Evolutionary conservation across 129 eudicot genomes (phyloP).

Genomic region (Chrysanthemum lavandulifolium): DNA sequence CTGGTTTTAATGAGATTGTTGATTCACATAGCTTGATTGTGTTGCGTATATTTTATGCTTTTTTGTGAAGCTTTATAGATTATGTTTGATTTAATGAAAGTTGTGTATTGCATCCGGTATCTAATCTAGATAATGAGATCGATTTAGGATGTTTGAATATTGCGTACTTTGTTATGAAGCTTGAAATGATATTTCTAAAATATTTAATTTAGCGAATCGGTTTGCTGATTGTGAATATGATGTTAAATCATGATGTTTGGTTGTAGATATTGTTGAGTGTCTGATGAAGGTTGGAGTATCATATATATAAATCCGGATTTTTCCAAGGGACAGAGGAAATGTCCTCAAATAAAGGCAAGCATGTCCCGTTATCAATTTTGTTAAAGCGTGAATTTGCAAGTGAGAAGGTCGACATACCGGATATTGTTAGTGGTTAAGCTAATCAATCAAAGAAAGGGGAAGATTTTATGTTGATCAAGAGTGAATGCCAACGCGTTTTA

Average conservation of each 20-base stretch:
- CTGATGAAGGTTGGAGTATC: neutral
- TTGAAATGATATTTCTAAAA: too few relatives aligned
- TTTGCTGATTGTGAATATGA: neutral
- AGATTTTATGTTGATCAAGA: slow-evolving; percentile 73
- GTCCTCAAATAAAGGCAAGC: slow-evolving; percentile 74
- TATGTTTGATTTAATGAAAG: neutral
- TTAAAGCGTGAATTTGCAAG: slow-evolving; percentile 79
- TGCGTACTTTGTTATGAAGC: too few relatives aligned
- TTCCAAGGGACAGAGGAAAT: slow-evolving; percentile 31
- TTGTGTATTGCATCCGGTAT: neutral
- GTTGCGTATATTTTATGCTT: too few relatives aligned
- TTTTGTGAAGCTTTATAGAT: too few relatives aligned
- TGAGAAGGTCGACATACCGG: slow-evolving; percentile 80
- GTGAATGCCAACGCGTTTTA: slow-evolving; percentile 71
- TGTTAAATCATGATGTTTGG: slow-evolving; percentile 4
- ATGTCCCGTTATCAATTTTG: slow-evolving; percentile 87
- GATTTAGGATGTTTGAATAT: too few relatives aligned
- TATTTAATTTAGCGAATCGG: neutral
- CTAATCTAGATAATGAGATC: too few relatives aligned
- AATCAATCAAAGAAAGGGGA: slow-evolving; percentile 93
- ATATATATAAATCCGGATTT: slow-evolving; percentile 26
- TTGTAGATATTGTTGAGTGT: slow-evolving; percentile 22
- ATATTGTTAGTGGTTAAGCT: slow-evolving; percentile 71
- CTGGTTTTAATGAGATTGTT: too few relatives aligned
- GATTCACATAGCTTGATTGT: too few relatives aligned